These are phyloP conservation scores for Trichophyton benhamiae DNA, from an alignment of 2,329 filamentous ascomycete genomes.

Conservation along the genomic window DNA sequence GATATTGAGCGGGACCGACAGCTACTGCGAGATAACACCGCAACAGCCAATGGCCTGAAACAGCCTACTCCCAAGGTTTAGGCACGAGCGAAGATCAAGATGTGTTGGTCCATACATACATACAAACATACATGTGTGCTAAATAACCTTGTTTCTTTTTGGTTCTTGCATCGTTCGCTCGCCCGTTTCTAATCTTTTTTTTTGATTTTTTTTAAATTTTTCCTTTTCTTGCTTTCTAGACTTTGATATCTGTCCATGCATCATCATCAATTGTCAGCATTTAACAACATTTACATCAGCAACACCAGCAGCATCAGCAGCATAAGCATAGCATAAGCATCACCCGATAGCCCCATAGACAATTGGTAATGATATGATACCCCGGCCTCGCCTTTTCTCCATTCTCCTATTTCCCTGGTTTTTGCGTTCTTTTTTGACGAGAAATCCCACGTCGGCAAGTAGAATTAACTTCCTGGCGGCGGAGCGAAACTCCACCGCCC, in stretches of 20 bases:
- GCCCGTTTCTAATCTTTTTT: background rate
- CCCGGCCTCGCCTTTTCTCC: background rate
- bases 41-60: background rate
- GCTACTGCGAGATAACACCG: conserved; percentile 6
- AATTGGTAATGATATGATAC: background rate
- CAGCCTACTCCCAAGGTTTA: background rate
- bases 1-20: conserved; percentile 27
- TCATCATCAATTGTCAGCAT: too few relatives aligned
- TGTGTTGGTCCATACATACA: background rate
- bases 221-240: too few relatives aligned
- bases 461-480: background rate
- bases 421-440: background rate
- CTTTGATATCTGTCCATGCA: too few relatives aligned
- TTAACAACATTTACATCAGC: too few relatives aligned
- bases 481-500: background rate
- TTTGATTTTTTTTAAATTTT: background rate
- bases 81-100: background rate
- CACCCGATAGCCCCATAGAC: background rate
- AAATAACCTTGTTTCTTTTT: background rate
- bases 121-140: background rate
- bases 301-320: background rate
- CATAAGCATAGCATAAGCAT: background rate
- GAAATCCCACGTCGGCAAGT: background rate
- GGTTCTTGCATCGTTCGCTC: background rate
- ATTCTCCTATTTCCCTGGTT: background rate